A percentile compares a stretch with the other conserved stretches of the same genome.
Conservation (phyloP, 176 grass and related monocot genomes). For the Thinopyrum elongatum region DNA sequence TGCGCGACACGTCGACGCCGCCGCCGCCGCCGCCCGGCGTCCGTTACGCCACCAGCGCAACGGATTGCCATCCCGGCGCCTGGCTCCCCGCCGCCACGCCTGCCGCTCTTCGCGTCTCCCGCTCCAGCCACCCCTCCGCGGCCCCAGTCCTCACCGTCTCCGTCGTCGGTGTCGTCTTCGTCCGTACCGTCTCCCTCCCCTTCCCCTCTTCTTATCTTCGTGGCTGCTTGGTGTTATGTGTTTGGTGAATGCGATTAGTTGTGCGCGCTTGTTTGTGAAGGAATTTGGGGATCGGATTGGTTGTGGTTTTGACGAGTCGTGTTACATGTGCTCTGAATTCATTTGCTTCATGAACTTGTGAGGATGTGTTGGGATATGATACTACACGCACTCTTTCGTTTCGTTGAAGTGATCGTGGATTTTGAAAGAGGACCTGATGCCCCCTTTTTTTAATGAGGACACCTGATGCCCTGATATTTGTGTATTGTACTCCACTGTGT, state of each 20-base stretch:
- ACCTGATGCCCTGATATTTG: not conserved
- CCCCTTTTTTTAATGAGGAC: too few species aligned
- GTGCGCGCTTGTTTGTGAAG: not conserved
- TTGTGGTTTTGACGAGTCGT: not conserved
- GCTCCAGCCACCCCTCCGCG: not conserved
- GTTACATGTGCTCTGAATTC: not conserved
- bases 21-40: constrained; percentile 23
- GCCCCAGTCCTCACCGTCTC: constrained; percentile 50
- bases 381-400: not conserved
- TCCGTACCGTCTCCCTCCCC: constrained; percentile 23
- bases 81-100: constrained; percentile 45
- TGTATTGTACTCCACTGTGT: not conserved
- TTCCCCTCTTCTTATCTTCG: not conserved
- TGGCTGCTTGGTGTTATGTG: not conserved
- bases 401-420: not conserved
- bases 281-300: not conserved
- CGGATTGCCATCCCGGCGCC: constrained; percentile 29
- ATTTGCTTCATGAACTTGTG: constrained; percentile 8
- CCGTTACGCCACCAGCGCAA: constrained; percentile 18
- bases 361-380: not conserved
- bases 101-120: constrained; percentile 32
- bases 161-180: constrained; percentile 41
- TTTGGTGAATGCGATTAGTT: not conserved
- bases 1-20: not conserved
- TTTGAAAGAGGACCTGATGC: not conserved